Conservation (phyloP, 192 early-diverging fungal genomes). For the Umbelopsis sp. region DNA sequence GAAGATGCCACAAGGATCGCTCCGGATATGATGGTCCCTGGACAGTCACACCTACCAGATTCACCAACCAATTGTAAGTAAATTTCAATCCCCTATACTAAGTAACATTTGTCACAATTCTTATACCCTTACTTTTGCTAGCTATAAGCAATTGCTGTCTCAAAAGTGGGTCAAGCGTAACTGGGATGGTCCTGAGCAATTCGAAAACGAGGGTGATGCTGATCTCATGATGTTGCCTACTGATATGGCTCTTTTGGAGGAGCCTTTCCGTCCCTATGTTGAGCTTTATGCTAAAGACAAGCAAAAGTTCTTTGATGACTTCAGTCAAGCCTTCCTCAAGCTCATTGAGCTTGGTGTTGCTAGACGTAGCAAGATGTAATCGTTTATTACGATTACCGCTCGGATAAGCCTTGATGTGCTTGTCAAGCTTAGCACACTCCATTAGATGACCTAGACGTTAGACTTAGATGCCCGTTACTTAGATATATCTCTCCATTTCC, state of each 20-base stretch:
- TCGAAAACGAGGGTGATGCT: slow-evolving; percentile 36
- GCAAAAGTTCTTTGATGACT: slow-evolving; percentile 64
- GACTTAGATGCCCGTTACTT: too few relatives aligned
- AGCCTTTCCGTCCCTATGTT: slow-evolving; percentile 62
- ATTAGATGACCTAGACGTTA: too few relatives aligned
- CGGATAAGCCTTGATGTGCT: too few relatives aligned
- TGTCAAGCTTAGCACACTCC: too few relatives aligned
- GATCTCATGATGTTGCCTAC: slow-evolving; percentile 72
- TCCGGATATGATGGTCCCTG: slow-evolving; percentile 63
- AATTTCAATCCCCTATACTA: neutral
- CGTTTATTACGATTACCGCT: too few relatives aligned
- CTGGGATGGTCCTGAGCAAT: slow-evolving; percentile 45
- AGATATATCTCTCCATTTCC: too few relatives aligned
- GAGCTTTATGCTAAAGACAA: slow-evolving; percentile 70
- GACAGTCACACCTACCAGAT: slow-evolving; percentile 47
- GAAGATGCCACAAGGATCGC: slow-evolving; percentile 64
- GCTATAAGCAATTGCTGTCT: slow-evolving; percentile 37
- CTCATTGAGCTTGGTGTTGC: slow-evolving; percentile 53
- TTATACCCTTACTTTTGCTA: slow-evolving; percentile 9
- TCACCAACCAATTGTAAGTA: slow-evolving; percentile 54
- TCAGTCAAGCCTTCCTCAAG: slow-evolving; percentile 50
- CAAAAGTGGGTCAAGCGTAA: slow-evolving; percentile 41
- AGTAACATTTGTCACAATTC: neutral
- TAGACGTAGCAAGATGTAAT: slow-evolving; percentile 35
- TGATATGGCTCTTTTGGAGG: slow-evolving; percentile 68